Base-by-base conservation (phyloP, 2,329 filamentous ascomycete species). In the Pezicula radicicola region DNA sequence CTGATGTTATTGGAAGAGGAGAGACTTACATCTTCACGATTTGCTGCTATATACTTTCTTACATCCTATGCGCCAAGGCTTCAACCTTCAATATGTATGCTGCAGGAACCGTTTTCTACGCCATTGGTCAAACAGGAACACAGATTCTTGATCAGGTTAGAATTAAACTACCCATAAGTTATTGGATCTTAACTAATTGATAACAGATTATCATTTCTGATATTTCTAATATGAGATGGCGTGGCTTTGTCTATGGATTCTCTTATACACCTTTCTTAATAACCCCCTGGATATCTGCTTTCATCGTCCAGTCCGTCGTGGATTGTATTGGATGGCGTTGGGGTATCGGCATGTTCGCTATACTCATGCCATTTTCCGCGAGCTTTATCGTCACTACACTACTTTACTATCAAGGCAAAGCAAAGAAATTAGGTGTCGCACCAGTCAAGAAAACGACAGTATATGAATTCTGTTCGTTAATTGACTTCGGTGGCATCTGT, bases 121-220 rank as follows among this genome's bases (percentile, higher is more conserved):
- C 41, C 3, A 44, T 44, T n/a, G 41, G 41, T 19, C 41, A 44
- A 27, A 44, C 16, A 9, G 41, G 41, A 44, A 44, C 41, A 15
- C 41, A 44, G 21, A 44, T 44, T 21, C 21, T 44, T 7, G 41
- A 44, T 27, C 41, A 44, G 21, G 41, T 44, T 21, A 19, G 41
- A 44, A 19, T 6, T 37, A 16, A 4, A 37, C 35, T 50, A 73
- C 76, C 1, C 6, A 83, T 83, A 2, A 75, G 76, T 45, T 82
- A 81, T 0, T 81, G 81, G 2, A 74, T 84, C 6, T 79, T 81
- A 50, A 76, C 85, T 28, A 70, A 84, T 44, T 80, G 25, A 83
- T 59, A 80, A 85, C 56, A 80, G 41, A 44, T 87, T 47, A 81
- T 85, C 58, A 77, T 85, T 40, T 80, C 81, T 1, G 84, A 87